Conservation (phyloP, 495 filamentous ascomycete species). For the Corynascus novoguineensis region DNA sequence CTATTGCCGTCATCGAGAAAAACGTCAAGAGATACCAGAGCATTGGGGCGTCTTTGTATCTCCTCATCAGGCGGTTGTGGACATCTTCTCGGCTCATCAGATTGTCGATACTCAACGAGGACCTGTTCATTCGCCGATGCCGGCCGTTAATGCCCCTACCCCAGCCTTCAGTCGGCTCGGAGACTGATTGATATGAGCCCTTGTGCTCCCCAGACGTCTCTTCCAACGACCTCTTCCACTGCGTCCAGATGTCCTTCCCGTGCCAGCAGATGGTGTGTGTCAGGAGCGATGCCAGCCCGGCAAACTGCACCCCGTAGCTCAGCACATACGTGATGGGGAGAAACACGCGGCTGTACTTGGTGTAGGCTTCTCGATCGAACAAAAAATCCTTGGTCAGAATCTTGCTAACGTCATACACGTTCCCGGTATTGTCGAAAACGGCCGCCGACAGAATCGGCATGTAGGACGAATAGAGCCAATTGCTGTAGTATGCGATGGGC, state of each 20-base stretch:
- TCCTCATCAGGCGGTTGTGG: conserved; percentile 70
- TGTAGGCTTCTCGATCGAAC: conserved; percentile 65
- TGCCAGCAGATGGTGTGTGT: conserved; percentile 72
- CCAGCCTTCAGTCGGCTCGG: conserved; percentile 19
- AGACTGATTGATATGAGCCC: conserved; percentile 41
- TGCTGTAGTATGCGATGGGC: conserved; percentile 74
- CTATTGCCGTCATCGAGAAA: conserved; percentile 62
- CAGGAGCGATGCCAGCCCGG: conserved; percentile 64
- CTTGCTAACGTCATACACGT: conserved; percentile 66
- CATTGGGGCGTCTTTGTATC: conserved; percentile 68
- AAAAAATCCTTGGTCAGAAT: conserved; percentile 67
- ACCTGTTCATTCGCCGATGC: conserved; percentile 23
- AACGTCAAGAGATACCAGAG: conserved; percentile 72
- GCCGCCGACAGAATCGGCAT: conserved; percentile 72
- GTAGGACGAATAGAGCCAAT: conserved; percentile 69
- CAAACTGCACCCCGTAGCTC: conserved; percentile 76
- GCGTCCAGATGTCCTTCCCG: conserved; percentile 65
- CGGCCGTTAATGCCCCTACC: conserved; percentile 6
- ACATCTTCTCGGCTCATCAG: conserved; percentile 65
- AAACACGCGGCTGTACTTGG: conserved; percentile 72
- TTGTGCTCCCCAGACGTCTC: conserved; percentile 43
- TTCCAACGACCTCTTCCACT: conserved; percentile 54
- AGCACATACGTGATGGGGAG: conserved; percentile 78
- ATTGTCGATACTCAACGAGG: conserved; percentile 46
- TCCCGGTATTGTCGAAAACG: conserved; percentile 78